phyloP scores from a whole-genome alignment of 2,329 filamentous ascomycete genomes.

The Xylaria multiplex region DNA sequence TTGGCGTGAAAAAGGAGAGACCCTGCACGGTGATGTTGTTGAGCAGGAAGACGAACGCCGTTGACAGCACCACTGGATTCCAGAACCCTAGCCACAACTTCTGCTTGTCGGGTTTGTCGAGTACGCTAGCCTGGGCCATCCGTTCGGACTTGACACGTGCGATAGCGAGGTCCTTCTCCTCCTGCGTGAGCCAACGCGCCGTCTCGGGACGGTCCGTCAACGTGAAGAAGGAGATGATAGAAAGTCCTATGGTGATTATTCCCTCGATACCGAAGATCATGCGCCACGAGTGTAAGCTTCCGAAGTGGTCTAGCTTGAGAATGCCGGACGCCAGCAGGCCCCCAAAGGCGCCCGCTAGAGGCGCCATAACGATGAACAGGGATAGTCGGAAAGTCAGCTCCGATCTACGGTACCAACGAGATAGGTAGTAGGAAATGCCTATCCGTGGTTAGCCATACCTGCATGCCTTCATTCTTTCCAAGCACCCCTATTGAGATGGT shows the following conservation, averaged over 20 bases:
- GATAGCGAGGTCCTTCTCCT: conserved; percentile 73
- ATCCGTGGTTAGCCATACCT: neutral
- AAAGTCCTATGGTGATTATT: conserved; percentile 63
- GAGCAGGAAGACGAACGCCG: conserved; percentile 44
- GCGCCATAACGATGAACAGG: conserved; percentile 76
- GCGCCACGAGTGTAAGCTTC: conserved; percentile 45
- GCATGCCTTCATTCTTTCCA: neutral
- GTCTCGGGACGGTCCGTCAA: conserved; percentile 76
- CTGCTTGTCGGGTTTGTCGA: conserved; percentile 69
- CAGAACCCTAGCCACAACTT: conserved; percentile 72
- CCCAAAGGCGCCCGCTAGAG: conserved; percentile 76
- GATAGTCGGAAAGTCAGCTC: conserved; percentile 75
- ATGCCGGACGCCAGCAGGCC: conserved; percentile 74
- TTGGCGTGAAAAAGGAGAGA: conserved; percentile 75
- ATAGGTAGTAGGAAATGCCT: conserved; percentile 77
- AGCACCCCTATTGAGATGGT: neutral
- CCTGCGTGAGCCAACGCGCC: conserved; percentile 71
- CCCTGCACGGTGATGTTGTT: conserved; percentile 73
- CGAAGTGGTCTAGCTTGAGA: conserved; percentile 66
- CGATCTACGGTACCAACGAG: conserved; percentile 75
- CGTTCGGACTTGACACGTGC: conserved; percentile 76
- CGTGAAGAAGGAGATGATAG: conserved; percentile 70
- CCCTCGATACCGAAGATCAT: conserved; percentile 55
- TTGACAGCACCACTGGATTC: conserved; percentile 61
- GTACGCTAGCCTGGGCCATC: conserved; percentile 67